Base-by-base conservation (phyloP, 2,329 filamentous ascomycete species). In the Calonectria montana region DNA sequence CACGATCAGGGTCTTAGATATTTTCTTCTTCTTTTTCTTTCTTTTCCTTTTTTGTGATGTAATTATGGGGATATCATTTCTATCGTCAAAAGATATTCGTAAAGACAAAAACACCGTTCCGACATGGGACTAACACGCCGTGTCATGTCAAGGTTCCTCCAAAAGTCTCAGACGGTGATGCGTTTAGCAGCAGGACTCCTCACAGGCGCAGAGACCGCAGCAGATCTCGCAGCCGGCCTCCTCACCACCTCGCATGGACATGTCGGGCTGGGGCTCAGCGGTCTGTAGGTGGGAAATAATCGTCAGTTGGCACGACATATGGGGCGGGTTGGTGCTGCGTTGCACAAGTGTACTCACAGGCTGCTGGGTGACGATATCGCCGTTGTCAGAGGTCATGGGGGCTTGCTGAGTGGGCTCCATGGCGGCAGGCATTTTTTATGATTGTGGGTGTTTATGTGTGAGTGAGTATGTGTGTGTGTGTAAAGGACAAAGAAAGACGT, bases 221-320 rank as follows among this genome's bases (percentile, higher is more conserved):
- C 85, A 86, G 72, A 86, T 77, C 76, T 86, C 85, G 70, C 85
- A 86, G 43, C 85, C 85, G 41, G 84, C 85, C 72, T 86, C 85
- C 74, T 86, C 85, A 74, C 85, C 85, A 76, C 85, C 85, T 48
- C 84, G 83, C 68, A 86, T 81, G 72, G 77, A 80, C 81, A 86
- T 84, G 39, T 86, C 82, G 67, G 84, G 83, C 71, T 85, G 83
- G 65, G 85, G 85, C 76, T 86, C 84, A 45, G 80, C 72, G 62
- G 80, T 45, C 84, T 85, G 74, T 64, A 35, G 13, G 29, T 71
- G 12, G 64, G 27, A 43, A 10, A 50, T 62, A 29, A 62, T 39
- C 35, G 53, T 29, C 5, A 70, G 41, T 55, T 47, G 31, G 9
- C 18, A 10, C 15, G 18, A 18, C n/a, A 15, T 9, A 37, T 18